phyloP scores from a whole-genome alignment of 768 basidiomycete genomes.

The Leucocoprinus leucothites region DNA sequence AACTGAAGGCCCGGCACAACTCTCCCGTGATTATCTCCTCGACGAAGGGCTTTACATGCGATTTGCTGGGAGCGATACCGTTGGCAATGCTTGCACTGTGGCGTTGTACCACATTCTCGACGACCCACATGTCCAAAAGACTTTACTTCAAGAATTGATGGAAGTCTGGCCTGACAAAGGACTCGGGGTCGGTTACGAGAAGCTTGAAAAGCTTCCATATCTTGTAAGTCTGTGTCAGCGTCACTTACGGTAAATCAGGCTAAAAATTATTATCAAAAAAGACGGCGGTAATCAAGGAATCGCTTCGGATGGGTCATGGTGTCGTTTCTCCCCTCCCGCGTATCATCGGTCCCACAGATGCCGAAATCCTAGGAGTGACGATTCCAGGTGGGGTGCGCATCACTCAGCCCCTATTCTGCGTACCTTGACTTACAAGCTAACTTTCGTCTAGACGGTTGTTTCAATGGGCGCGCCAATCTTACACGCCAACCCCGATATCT shows the following conservation, averaged over 20 bases:
- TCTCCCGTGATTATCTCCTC: constrained; percentile 30
- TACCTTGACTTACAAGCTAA: neutral
- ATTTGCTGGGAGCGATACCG: constrained; percentile 44
- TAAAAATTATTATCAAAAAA: constrained; percentile 16
- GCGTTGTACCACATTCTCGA: constrained; percentile 33
- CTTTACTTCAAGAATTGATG: constrained; percentile 28
- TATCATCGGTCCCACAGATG: constrained; percentile 31
- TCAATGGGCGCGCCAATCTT: constrained; percentile 37
- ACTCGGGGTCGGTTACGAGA: constrained; percentile 26
- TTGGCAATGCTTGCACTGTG: constrained; percentile 36
- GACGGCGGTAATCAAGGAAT: constrained; percentile 48
- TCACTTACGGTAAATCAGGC: neutral
- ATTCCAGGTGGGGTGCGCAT: constrained; percentile 36
- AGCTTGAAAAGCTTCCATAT: constrained; percentile 42
- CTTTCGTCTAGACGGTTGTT: constrained; percentile 32
- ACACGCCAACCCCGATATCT: constrained; percentile 37
- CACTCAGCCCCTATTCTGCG: too few relatives aligned
- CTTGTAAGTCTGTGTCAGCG: constrained; percentile 27
- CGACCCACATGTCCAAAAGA: constrained; percentile 26
- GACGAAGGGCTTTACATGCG: constrained; percentile 34
- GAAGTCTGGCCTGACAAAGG: constrained; percentile 41
- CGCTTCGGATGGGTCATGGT: constrained; percentile 39
- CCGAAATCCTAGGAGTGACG: constrained; percentile 30
- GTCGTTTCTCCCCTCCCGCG: constrained; percentile 36
- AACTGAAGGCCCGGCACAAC: constrained; percentile 18